A percentile compares a stretch with the other conserved stretches of the same genome.
Conservation (phyloP, 192 early-diverging fungal species). For the Backusella luteola region DNA sequence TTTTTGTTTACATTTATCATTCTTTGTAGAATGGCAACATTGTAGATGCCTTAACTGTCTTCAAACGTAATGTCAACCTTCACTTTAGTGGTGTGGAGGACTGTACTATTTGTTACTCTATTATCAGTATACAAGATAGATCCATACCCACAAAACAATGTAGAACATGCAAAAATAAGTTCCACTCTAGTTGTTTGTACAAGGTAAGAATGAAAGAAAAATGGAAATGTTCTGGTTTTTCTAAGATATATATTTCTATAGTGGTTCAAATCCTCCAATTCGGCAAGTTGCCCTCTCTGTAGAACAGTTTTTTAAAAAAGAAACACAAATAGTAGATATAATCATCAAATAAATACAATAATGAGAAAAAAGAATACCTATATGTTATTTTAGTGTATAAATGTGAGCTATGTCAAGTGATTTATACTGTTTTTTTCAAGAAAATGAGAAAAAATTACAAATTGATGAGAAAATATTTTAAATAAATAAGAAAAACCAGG, state of each 20-base stretch:
- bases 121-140: conserved; percentile 85
- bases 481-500: no score
- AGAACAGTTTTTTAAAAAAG: conserved; percentile 49
- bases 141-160: conserved; percentile 88
- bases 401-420: not conserved
- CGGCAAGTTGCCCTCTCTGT: conserved; percentile 58
- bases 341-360: not conserved
- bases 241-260: conserved; percentile 7
- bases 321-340: conserved; percentile 8
- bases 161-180: conserved; percentile 91
- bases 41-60: conserved; percentile 74
- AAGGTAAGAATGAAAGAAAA: conserved; percentile 48
- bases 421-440: no score
- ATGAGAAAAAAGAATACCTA: not conserved
- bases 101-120: conserved; percentile 97
- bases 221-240: not conserved
- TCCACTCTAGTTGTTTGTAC: conserved; percentile 92
- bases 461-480: no score
- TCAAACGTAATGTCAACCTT: conserved; percentile 82
- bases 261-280: conserved; percentile 64
- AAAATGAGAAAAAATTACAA: no score
- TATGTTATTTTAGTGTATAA: not conserved
- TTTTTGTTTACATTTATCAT: not conserved
- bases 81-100: conserved; percentile 98
- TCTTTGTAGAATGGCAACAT: conserved; percentile 70